Evolutionary conservation across 345 rosid species (phyloP).

Genomic region (Psidium friedrichsthalianum): DNA sequence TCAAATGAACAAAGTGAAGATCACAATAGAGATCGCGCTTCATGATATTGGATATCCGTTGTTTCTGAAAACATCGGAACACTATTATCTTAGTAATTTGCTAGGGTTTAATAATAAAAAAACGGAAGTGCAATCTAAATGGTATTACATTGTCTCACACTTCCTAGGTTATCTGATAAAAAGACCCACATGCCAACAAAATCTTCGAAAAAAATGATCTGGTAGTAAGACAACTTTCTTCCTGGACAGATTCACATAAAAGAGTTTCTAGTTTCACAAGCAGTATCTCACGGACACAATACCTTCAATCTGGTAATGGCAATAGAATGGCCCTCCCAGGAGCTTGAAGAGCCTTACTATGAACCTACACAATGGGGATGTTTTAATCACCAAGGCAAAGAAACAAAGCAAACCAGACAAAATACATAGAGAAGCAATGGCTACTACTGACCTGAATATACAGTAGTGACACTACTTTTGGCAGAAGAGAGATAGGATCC

Average conservation of each 20-base stretch:
- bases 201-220: not conserved
- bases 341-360: conserved; percentile 77
- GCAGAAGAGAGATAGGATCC: conserved; percentile 72
- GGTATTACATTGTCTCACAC: not conserved
- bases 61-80: too few relatives aligned
- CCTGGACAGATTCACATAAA: not conserved
- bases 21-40: too few relatives aligned
- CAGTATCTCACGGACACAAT: not conserved
- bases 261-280: not conserved
- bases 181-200: not conserved
- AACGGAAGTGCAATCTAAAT: not conserved
- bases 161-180: not conserved
- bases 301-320: conserved; percentile 90
- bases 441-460: conserved; percentile 49
- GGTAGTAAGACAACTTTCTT: not conserved
- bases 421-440: not conserved
- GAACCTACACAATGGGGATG: conserved; percentile 23
- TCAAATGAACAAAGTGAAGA: too few relatives aligned
- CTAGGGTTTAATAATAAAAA: too few relatives aligned
- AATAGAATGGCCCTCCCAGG: conserved; percentile 79
- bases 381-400: not conserved
- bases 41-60: too few relatives aligned
- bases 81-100: too few relatives aligned
- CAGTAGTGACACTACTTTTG: conserved; percentile 86
- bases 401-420: not conserved